Evolutionary conservation across 116 monocot species (phyloP), one percentile per base, ranked within the genome.

Genomic region (Papilionanthe hybrid): DNA sequence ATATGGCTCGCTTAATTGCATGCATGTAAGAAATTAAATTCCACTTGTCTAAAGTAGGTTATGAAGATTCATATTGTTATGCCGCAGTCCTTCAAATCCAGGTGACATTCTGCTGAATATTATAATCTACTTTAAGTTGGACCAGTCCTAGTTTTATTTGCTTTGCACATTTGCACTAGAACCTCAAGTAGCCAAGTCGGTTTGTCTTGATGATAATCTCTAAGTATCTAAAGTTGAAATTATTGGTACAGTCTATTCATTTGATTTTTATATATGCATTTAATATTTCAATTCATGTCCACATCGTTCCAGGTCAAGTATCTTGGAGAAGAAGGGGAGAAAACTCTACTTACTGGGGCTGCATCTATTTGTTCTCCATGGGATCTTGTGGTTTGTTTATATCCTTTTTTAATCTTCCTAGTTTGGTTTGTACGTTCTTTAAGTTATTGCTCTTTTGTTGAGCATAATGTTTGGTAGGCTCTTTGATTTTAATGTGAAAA

Each of bases 291-390:
- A 7, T 44, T 73, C 0, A 71, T 32, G 19, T n/a, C 45, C 11
- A 20, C 44, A 22, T 20, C 10, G 49, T 60, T 85, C 63, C 85
- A 98, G 98, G 98, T 98, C 17, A 98, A 98, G 78, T 98, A 98
- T 88, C 88, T 98, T 71, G 98, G 95, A 85, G 98, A 98, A 80
- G 94, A 98, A 77, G 91, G 93, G 77, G 94, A 92, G 72, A 87
- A 82, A 75, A 93, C 93, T 73, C 93, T 94, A 81, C 17, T 98
- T 75, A 91, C 91, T 85, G 98, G 94, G 82, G 98, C 94, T 81
- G 90, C 86, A 81, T 89, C 98, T 72, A 83, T 98, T 78, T 98
- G 98, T 48, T 98, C 98, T 50, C 93, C 98, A 58, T 98, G 94
- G 94, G 98, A 98, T 88, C 87, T 98, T 68, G 82, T 98, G 94